Base-by-base conservation (phyloP, 1,139 yeast species). In the Pichia sp. region DNA sequence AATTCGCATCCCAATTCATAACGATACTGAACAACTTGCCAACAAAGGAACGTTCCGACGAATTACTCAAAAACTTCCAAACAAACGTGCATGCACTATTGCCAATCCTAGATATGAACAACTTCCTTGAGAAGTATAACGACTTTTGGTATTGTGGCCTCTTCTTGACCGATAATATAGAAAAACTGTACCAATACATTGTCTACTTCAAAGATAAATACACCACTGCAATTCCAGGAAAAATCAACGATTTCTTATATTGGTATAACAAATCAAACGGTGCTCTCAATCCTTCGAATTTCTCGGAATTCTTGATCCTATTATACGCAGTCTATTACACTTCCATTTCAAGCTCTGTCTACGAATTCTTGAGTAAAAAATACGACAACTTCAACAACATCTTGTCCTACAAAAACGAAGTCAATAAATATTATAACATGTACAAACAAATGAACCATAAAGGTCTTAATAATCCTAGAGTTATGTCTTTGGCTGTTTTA, bases 31-130 rank as follows among this genome's bases (percentile, higher is more conserved):
- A 54, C 14, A 59, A 58, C 14, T 53, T 67, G 34, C 72, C 73
- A 11, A 50, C 75, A 2, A 69, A 66, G 45, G 75, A 72, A 48
- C 68, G 81, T 49, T 77, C 81, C 0, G 71, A 67, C 53, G 80
- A 77, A 50, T 62, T 79, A 38, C 66, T 78, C 5, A 69, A 71
- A 38, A 67, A 79, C 21, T 80, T 76, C 53, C 61, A 74, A 19
- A 71, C 69, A 43, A 76, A 81, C 2, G 79, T 80, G 22, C 83
- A 79, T 56, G 73, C 79, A 5, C 61, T 80, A 17, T 58, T 79
- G 19, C 85, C 85, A 0, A 64, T 80, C 3, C 55, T 79, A 44
- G 70, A 70, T 37, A 54, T 69, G 32, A 51, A 60, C 4, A 75
- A 70, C 28, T 79, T 79, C 50, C 50, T 71, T 9, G 57, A 57